Evolutionary conservation across 2,329 filamentous ascomycete genomes (phyloP).

Genomic region (Alternaria tenuissima): DNA sequence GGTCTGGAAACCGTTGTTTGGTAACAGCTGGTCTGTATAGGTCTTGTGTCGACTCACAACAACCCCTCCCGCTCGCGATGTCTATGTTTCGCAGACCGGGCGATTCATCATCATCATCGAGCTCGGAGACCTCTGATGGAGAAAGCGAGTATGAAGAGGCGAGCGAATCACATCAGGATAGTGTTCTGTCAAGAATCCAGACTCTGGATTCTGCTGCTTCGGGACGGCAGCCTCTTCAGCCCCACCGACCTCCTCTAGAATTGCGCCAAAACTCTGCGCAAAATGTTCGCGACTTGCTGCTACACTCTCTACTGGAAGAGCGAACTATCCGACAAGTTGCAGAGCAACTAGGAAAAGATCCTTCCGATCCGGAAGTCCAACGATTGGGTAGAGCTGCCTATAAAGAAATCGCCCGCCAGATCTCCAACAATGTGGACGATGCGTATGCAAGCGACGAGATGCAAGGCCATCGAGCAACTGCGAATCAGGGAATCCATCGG

Average conservation of each 20-base stretch:
- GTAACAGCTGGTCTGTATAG: constrained; percentile 1
- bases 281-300: constrained; percentile 48
- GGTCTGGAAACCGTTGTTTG: not conserved
- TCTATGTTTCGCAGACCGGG: constrained; percentile 48
- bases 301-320: constrained; percentile 58
- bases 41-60: constrained; percentile 2
- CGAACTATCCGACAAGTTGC: constrained; percentile 52
- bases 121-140: constrained; percentile 34
- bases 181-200: constrained; percentile 39
- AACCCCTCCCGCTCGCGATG: constrained; percentile 21
- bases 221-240: constrained; percentile 16
- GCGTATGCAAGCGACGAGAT: constrained; percentile 52
- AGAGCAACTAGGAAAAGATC: constrained; percentile 44
- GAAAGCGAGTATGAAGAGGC: constrained; percentile 32
- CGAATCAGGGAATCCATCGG: constrained; percentile 52
- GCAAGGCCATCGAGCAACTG: constrained; percentile 41
- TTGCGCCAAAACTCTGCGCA: constrained; percentile 34
- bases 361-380: constrained; percentile 49
- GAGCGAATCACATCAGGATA: constrained; percentile 22
- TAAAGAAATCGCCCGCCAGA: constrained; percentile 46
- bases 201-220: constrained; percentile 37
- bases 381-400: constrained; percentile 51
- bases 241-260: constrained; percentile 22
- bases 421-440: constrained; percentile 50
- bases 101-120: constrained; percentile 42